A percentile compares a stretch with the other conserved stretches of the same genome.
phyloP scores from a whole-genome alignment of 2,329 filamentous ascomycete species.

The Phyllachora maydis region DNA sequence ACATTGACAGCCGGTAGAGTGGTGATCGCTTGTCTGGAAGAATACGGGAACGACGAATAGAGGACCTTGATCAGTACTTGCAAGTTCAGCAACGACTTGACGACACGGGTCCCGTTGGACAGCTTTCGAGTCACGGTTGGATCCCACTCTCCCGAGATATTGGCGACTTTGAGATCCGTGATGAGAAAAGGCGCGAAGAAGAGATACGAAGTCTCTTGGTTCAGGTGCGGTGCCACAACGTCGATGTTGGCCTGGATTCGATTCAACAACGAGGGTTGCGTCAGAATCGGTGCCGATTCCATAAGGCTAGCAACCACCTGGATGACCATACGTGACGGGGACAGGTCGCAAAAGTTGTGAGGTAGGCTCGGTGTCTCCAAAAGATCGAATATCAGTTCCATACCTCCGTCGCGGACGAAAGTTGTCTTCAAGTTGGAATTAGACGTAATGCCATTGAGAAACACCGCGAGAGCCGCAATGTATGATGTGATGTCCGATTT shows the following conservation, averaged over 20 bases:
- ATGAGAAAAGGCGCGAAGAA: constrained; percentile 53
- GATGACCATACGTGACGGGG: constrained; percentile 48
- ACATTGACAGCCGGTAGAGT: constrained; percentile 63
- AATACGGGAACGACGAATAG: constrained; percentile 52
- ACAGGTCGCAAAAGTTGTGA: constrained; percentile 46
- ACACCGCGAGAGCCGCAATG: constrained; percentile 55
- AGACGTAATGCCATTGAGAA: constrained; percentile 53
- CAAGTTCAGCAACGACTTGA: constrained; percentile 58
- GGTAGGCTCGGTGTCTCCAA: constrained; percentile 65
- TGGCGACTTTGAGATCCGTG: constrained; percentile 15
- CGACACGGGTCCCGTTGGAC: constrained; percentile 49
- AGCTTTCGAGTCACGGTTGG: constrained; percentile 19
- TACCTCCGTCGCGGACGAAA: constrained; percentile 62
- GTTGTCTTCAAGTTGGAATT: constrained; percentile 51
- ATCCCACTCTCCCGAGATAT: constrained; percentile 13
- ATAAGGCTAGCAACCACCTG: constrained; percentile 59
- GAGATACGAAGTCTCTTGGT: constrained; percentile 26
- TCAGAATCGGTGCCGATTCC: constrained; percentile 61
- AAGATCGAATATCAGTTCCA: constrained; percentile 69
- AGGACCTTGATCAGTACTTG: constrained; percentile 61
- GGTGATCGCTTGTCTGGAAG: constrained; percentile 39
- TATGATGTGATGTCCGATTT: constrained; percentile 44
- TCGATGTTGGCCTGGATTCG: constrained; percentile 52
- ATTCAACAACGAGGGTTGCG: constrained; percentile 61
- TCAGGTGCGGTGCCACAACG: constrained; percentile 43